Base-by-base conservation (phyloP, 129 eudicot genomes). In the Chrysanthemum makinoi region DNA sequence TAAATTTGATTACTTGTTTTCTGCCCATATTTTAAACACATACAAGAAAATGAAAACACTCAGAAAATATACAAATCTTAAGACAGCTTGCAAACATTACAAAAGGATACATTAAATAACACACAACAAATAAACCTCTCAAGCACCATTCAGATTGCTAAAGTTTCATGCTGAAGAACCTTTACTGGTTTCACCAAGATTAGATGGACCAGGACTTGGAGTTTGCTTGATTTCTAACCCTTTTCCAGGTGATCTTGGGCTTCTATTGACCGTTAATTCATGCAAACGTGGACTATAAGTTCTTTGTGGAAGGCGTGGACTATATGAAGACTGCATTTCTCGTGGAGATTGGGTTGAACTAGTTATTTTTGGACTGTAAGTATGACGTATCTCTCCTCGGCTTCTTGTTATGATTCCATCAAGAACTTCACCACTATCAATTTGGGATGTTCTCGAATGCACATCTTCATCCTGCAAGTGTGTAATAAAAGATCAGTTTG, bases 331-430 rank as follows among this genome's bases (percentile, higher is more conserved):
- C 81, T 54, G 80, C 88, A 80, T 80, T 73, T 81, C 84, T 56
- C 76, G 83, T 46, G 35, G 73, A 65, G 86, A 80, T 68, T 81
- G 71, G 57, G 84, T 85, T 2, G 83, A 79, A 76, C 96, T 92
- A 46, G 86, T 83, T 24, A 85, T 75, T 77, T 84, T 92, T 35
- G 98, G 95, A 75, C 98, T 92, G 52, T 64, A 74, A 1, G 75
- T 62, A 74, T 57, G 88, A 5, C 89, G 89, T 57, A 91, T 74
- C 77, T 91, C 97, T 49, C 97, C 97, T 5, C 97, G 87, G 73
- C 97, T 85, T 79, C 97, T 85, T 73, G 97, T 91, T 66, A 87
- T 63, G 18, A 91, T 82, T 64, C 82, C 97, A 68, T 87, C 97
- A 55, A 91, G 85, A 16, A 91, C 58, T 73, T 91, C 97, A 10